Conservation (phyloP, 1,284 basidiomycete species). For the Laetiporus sulphureus region DNA sequence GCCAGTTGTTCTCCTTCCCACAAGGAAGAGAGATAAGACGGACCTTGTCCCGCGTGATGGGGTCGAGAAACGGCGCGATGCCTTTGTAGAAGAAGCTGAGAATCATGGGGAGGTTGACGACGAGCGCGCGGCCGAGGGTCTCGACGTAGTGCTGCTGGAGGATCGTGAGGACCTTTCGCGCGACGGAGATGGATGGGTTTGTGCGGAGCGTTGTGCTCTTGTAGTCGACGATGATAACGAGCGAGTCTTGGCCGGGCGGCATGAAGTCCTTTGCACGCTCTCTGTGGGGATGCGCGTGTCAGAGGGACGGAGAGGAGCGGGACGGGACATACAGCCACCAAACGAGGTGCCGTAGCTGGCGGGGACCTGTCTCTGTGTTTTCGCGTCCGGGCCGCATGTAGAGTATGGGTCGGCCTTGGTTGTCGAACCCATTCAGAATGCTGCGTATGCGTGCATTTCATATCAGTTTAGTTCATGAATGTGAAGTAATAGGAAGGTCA, state of each 20-base stretch:
- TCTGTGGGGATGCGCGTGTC: conserved; percentile 29
- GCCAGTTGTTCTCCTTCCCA: no score
- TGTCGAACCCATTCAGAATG: conserved; percentile 77
- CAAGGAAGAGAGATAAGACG: conserved; percentile 9
- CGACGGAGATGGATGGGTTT: conserved; percentile 76
- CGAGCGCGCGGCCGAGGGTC: conserved; percentile 79
- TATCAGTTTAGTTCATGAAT: not conserved
- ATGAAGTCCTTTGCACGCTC: conserved; percentile 84
- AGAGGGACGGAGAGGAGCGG: not conserved
- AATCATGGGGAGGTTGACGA: conserved; percentile 76
- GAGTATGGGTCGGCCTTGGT: conserved; percentile 73
- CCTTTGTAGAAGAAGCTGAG: conserved; percentile 85
- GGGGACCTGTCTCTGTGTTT: conserved; percentile 69
- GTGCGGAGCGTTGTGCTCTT: conserved; percentile 73
- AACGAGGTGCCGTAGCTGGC: conserved; percentile 77
- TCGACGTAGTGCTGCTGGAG: conserved; percentile 91
- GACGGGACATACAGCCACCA: conserved; percentile 69
- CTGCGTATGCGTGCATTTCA: conserved; percentile 33
- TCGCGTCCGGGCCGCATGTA: conserved; percentile 83
- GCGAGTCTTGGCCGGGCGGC: conserved; percentile 75
- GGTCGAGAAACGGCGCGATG: conserved; percentile 85
- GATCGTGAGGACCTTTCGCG: conserved; percentile 75
- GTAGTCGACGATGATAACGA: conserved; percentile 82
- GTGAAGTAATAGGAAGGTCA: not conserved
- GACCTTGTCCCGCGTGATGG: conserved; percentile 86